Conservation (phyloP, 148 eudicot genomes). For the Mesembryanthemum crystallinum region DNA sequence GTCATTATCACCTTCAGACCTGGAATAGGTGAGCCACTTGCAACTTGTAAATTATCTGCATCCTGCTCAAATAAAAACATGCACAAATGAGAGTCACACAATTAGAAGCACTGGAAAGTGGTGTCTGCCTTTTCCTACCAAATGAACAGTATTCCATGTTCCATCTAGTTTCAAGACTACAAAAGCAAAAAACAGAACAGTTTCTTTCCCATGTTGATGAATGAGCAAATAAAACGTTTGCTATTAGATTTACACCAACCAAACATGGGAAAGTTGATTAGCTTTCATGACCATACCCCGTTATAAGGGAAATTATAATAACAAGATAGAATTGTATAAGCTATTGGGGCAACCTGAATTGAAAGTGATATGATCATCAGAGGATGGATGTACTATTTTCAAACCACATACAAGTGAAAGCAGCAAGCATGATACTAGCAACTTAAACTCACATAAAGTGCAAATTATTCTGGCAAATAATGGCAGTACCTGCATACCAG, state of each 20-base stretch:
- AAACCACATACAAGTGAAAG: not conserved
- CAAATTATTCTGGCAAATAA: not conserved
- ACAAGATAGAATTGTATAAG: not conserved
- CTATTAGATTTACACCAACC: not conserved
- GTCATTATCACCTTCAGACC: slow-evolving; percentile 83
- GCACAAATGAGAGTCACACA: slow-evolving; percentile 6
- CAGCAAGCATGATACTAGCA: not conserved
- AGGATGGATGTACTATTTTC: not conserved
- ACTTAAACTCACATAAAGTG: not conserved
- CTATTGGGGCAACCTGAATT: not conserved
- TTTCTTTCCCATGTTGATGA: not conserved
- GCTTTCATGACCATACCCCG: not conserved
- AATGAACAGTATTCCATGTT: slow-evolving; percentile 9
- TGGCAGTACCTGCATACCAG: slow-evolving; percentile 45
- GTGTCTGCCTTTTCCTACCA: not conserved
- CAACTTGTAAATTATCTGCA: slow-evolving; percentile 43
- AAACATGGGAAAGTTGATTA: not conserved
- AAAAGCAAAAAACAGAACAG: not conserved
- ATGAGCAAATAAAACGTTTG: not conserved
- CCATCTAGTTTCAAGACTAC: not conserved
- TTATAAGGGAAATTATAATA: not conserved
- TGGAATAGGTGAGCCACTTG: slow-evolving; percentile 98
- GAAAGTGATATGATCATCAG: not conserved
- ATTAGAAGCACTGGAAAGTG: not conserved
- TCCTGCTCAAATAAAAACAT: slow-evolving; percentile 43